Evolutionary conservation across 1,139 yeast genomes (phyloP), one percentile per base, ranked within the genome.

Genomic region (Spencermartinsiella ligniputridi): DNA sequence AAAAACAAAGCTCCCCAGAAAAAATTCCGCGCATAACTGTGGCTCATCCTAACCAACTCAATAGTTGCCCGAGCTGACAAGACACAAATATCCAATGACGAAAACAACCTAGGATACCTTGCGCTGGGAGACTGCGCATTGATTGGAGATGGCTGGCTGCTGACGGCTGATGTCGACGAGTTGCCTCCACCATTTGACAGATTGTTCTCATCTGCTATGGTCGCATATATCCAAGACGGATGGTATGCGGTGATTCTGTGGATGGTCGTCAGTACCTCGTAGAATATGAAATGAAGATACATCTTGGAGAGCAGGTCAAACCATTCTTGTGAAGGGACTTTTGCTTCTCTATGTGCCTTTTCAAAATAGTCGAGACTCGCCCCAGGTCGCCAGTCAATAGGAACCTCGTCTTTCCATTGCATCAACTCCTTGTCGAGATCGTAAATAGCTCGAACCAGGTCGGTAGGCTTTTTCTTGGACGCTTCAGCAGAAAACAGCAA

Each of bases 401-500:
- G 69, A 2, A 70, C 45, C 2, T 49, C 36, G 6, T 56, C 48
- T 13, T 53, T 52, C 61, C 70, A 62, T 2, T 49, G 42, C 22
- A 56, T 60, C 25, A 70, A 53, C 39, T 61, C 62, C 3, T 44
- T 40, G 40, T 66, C 70, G 25, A 67, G 47, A 1, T 50, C 52
- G 11, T 57, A 51, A 18, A 69, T 57, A 30, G 51, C 56, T 17
- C 53, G 44, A 2, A 56, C 53, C 17, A 54, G 48, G 32, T 63
- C 62, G 3, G 58, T 52, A 1, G 59, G 51, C 1, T 58, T 41
- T 44, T 61, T 61, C 0, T 56, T 59, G 3, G 54, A 52, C 0
- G 71, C 66, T 18, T 48, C 51, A 0, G 64, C 64, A 15, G 64
- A 57, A 44, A 62, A 65, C 17, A 68, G 46, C 33, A 44, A 49